phyloP scores from a whole-genome alignment of 768 basidiomycete species.

The Amanita jacksonii region DNA sequence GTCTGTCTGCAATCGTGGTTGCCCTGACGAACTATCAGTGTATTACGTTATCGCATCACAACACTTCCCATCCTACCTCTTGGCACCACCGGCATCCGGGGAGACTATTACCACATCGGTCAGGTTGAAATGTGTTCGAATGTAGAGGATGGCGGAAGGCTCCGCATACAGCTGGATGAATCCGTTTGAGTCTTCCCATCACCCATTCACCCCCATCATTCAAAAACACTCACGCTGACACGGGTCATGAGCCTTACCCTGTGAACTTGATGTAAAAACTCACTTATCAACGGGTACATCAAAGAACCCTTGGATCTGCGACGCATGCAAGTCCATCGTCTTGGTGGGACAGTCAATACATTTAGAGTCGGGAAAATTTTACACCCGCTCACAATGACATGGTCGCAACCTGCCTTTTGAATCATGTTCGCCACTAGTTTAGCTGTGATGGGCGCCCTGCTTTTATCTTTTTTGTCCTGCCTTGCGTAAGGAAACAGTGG shows the following conservation, averaged over 20 bases:
- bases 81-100: slow-evolving; percentile 97
- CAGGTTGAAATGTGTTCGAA: slow-evolving; percentile 83
- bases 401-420: slow-evolving; percentile 87
- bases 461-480: slow-evolving; percentile 99
- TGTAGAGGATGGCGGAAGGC: slow-evolving; percentile 90
- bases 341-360: slow-evolving; percentile 20
- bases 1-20: slow-evolving; percentile 91
- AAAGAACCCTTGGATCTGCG: slow-evolving; percentile 99
- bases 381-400: slow-evolving; percentile 94
- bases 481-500: slow-evolving; percentile 95
- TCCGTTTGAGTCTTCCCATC: background rate
- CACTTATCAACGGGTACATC: slow-evolving; percentile 99
- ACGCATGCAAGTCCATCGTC: slow-evolving; percentile 99
- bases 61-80: slow-evolving; percentile 50
- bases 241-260: slow-evolving; percentile 10
- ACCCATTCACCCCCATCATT: slow-evolving; percentile 10
- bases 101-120: slow-evolving; percentile 89
- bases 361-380: slow-evolving; percentile 14
- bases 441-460: slow-evolving; percentile 93
- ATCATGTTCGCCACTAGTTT: slow-evolving; percentile 99
- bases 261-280: slow-evolving; percentile 26
- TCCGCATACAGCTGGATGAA: slow-evolving; percentile 80
- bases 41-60: slow-evolving; percentile 3
- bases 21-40: slow-evolving; percentile 44
- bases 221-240: slow-evolving; percentile 10